Evolutionary conservation across 2,329 filamentous ascomycete species (phyloP).

Genomic region (Penicillium frequentans): DNA sequence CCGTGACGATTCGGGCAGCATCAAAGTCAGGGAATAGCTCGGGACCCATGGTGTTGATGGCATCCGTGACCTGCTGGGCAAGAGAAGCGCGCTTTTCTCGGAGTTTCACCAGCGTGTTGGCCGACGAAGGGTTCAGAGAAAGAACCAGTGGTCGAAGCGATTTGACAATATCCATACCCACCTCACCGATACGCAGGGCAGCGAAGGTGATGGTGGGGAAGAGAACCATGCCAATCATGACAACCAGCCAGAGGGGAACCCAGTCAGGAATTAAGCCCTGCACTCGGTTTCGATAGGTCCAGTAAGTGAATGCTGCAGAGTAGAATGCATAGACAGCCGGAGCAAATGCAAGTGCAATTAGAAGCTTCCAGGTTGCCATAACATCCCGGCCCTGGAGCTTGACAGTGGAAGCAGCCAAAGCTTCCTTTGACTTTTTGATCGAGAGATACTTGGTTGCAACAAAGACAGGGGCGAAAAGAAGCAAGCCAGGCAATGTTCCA

Average conservation of each 20-base stretch:
- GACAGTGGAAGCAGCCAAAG: conserved; percentile 80
- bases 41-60: conserved; percentile 93
- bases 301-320: conserved; percentile 70
- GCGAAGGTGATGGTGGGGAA: conserved; percentile 91
- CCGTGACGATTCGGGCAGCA: conserved; percentile 65
- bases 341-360: conserved; percentile 81
- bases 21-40: conserved; percentile 98
- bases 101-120: conserved; percentile 79
- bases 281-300: conserved; percentile 77
- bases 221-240: conserved; percentile 71
- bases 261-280: conserved; percentile 79
- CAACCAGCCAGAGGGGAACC: conserved; percentile 76
- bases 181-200: conserved; percentile 89
- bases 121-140: conserved; percentile 79
- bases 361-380: conserved; percentile 90
- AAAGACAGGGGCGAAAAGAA: conserved; percentile 88
- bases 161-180: conserved; percentile 99
- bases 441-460: conserved; percentile 81
- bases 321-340: conserved; percentile 82
- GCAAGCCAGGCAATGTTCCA: conserved; percentile 79
- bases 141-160: conserved; percentile 84
- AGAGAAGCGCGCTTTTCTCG: conserved; percentile 71
- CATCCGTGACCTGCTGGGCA: conserved; percentile 77
- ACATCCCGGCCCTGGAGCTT: conserved; percentile 88
- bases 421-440: conserved; percentile 76